These are phyloP conservation scores for Puccinia coronata DNA, from an alignment of 1,284 basidiomycete genomes.

Conservation along the genomic window DNA sequence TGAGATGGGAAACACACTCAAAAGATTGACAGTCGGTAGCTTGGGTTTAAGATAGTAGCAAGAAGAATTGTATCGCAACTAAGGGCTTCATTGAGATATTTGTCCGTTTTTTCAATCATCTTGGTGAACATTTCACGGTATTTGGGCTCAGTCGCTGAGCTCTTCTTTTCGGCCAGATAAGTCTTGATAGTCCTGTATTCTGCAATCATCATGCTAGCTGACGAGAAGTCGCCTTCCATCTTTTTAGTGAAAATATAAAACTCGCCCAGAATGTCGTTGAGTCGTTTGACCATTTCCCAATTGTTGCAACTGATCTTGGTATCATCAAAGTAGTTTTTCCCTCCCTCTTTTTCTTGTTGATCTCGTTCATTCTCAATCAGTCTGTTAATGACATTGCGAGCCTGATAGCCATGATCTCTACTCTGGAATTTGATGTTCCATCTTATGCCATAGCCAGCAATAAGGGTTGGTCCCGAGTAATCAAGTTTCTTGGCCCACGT, in stretches of 20 bases:
- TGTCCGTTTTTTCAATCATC: background rate
- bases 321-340: background rate
- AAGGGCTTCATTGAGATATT: background rate
- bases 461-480: background rate
- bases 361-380: constrained; percentile 6
- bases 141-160: no score
- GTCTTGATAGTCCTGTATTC: background rate
- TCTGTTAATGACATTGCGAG: background rate
- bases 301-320: background rate
- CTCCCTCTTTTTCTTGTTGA: background rate
- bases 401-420: background rate
- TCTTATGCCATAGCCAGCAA: no score
- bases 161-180: background rate
- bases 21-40: background rate
- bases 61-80: constrained; percentile 5
- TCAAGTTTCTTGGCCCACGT: background rate
- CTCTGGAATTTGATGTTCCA: constrained; percentile 1
- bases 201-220: background rate
- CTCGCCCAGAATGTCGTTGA: background rate
- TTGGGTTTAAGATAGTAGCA: no score
- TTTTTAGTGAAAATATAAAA: background rate
- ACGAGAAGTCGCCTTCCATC: constrained; percentile 2
- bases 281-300: background rate
- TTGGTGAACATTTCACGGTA: background rate
- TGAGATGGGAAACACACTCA: no score